Base-by-base conservation (phyloP, 2,329 filamentous ascomycete species). In the Aspergillus sp. region DNA sequence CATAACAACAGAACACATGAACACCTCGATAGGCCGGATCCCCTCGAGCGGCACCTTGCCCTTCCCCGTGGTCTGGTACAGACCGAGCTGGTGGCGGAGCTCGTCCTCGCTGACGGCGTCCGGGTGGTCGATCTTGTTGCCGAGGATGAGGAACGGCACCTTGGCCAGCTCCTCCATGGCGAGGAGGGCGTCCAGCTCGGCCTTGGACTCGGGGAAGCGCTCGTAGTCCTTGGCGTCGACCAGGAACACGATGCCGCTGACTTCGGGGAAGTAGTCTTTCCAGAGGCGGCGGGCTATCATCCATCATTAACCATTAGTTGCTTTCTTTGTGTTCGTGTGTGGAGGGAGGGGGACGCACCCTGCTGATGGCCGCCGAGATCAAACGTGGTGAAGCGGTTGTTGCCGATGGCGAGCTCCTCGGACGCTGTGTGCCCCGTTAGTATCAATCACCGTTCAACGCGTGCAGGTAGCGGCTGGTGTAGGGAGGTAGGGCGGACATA, bases 1-100 rank as follows among this genome's bases (percentile, higher is more conserved):
- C 91, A 97, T 96, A 58, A 97, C 93, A 63, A 97, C 92, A 66
- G 90, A 96, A 84, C 92, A 97, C 94, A 99, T 96, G 77, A 97
- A 97, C 58, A 97, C 85, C 82, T 99, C 94, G 69, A 99, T 93
- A 20, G 92, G 91, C 65, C 92, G 83, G 75, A 96, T 96, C 31
- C 91, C 91, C 80, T 96, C 92, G 62, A 94, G 81, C 59, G 88
- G 89, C 58, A 95, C 87, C 82, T 95, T 96, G 76, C 91, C 91
- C 84, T 97, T 96, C 67, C 92, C 92, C 56, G 91, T 96, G 51
- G 92, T 96, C 78, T 97, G 93, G 78, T 95, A 97, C 68, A 99
- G 78, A 58, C 94, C 94, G 54, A 99, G 81, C 73, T 92, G 88
- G 72, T 93, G 88, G 74, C 94, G 85, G 69, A 97, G 83, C 79